A percentile compares a stretch with the other conserved stretches of the same genome.
phyloP scores from a whole-genome alignment of 176 grass and related monocot species.

The Paspalum vaginatum region DNA sequence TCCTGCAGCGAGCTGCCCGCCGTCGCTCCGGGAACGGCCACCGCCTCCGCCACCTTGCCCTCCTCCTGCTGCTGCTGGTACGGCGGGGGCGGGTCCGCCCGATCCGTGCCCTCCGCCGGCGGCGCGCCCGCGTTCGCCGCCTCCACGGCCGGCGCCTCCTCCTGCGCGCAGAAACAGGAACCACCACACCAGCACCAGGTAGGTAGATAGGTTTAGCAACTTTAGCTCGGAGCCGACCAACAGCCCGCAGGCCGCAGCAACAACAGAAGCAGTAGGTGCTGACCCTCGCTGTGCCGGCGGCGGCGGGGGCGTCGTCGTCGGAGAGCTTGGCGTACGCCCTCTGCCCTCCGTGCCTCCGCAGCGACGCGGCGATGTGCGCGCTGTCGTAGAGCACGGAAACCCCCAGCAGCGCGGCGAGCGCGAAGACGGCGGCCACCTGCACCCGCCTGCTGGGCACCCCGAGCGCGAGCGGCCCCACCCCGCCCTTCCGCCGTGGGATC shows the following conservation, averaged over 20 bases:
- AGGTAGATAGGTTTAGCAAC: too few relatives aligned
- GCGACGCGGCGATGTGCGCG: conserved; percentile 59
- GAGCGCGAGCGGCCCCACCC: conserved; percentile 7
- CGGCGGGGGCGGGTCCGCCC: conserved; percentile 16
- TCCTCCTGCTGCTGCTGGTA: neutral
- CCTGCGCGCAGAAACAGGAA: conserved; percentile 25
- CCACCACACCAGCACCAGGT: too few relatives aligned
- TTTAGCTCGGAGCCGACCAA: neutral
- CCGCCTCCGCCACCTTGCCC: neutral
- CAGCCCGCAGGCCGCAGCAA: too few relatives aligned
- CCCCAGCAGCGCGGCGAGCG: conserved; percentile 44
- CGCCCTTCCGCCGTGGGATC: conserved; percentile 51
- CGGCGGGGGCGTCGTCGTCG: neutral
- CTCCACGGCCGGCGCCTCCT: conserved; percentile 7
- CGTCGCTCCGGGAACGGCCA: neutral
- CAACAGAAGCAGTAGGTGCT: neutral
- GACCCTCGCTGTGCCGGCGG: conserved; percentile 13
- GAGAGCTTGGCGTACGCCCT: conserved; percentile 36
- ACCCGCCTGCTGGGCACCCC: conserved; percentile 47
- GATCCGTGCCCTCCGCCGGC: conserved; percentile 13
- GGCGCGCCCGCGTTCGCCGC: conserved; percentile 21
- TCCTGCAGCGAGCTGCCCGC: conserved; percentile 29
- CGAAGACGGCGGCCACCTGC: conserved; percentile 68
- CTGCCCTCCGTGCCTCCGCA: conserved; percentile 37
- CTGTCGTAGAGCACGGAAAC: conserved; percentile 65